Percentiles rank a stretch among this genome's conserved stretches.
Evolutionary conservation across 768 basidiomycete genomes (phyloP).

Genomic region (Pleurotus pulmonarius): DNA sequence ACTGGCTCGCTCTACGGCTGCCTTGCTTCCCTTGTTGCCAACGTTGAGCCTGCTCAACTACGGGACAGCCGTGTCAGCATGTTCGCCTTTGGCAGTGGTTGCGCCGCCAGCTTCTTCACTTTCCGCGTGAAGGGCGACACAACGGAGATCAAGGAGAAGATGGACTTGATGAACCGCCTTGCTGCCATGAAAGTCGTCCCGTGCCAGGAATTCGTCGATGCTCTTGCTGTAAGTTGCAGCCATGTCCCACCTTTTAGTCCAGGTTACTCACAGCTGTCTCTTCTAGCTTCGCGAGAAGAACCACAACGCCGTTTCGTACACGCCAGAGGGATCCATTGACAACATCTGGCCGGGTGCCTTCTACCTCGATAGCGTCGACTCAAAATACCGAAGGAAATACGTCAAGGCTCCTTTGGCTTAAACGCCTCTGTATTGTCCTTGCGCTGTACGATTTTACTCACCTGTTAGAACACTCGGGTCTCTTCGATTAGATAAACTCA

Average conservation of each 20-base stretch:
- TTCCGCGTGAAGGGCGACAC: slow-evolving; percentile 87
- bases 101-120: slow-evolving; percentile 92
- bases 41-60: slow-evolving; percentile 65
- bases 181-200: slow-evolving; percentile 87
- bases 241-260: background rate
- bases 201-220: slow-evolving; percentile 90
- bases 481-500: background rate
- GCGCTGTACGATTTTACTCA: slow-evolving; percentile 9
- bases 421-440: slow-evolving; percentile 4
- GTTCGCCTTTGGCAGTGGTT: slow-evolving; percentile 96
- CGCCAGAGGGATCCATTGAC: slow-evolving; percentile 80
- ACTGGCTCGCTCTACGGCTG: slow-evolving; percentile 95
- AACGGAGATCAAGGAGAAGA: slow-evolving; percentile 70
- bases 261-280: background rate
- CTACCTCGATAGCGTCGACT: slow-evolving; percentile 89
- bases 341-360: slow-evolving; percentile 94
- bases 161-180: slow-evolving; percentile 77
- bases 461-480: background rate
- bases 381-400: slow-evolving; percentile 91
- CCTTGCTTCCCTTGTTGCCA: slow-evolving; percentile 80
- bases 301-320: slow-evolving; percentile 86
- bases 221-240: slow-evolving; percentile 54
- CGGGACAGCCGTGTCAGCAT: slow-evolving; percentile 83
- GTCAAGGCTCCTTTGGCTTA: slow-evolving; percentile 40
- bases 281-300: slow-evolving; percentile 90